Evolutionary conservation across 805 yeast species (phyloP), one percentile per base, ranked within the genome.

Genomic region (Kockiozyma suomiensis): DNA sequence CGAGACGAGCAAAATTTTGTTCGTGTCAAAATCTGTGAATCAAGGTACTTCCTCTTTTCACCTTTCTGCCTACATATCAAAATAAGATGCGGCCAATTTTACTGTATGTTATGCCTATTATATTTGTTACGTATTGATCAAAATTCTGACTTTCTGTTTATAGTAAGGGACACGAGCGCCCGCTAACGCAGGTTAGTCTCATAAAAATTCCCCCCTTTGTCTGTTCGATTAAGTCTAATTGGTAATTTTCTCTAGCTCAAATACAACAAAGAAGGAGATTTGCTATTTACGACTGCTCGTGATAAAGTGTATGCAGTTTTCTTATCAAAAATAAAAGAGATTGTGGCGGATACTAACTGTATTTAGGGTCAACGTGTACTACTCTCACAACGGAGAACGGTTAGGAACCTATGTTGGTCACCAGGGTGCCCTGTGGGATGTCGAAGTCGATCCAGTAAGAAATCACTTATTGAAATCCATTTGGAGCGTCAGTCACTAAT

Each of bases 231-330:
- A 12, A 19, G 15, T 33, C 51, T 47, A 32, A 47, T 33, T 32
- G 28, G 35, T 1, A 10, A 15, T 8, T 35, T 10, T 30, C 6
- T 23, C 15, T 21, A 65, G 81, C 92, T 94, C 69, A 93, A 89
- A 74, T 94, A 86, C 79, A 94, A 94, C 82, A 82, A 85, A 64
- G 98, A 96, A 72, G 99, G 99, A 48, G 99, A 94, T 75, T 76
- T 94, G 68, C 82, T 94, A 58, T 87, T 94, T 73, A 86, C 98
- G 10, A 92, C 90, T 42, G 90, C 97, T 66, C 91, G 94, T 76
- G 99, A 94, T 81, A 82, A 82, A 69, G 84, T 85, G 73, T 70
- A 70, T 37, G 73, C 66, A 6, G 2, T 23, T 19, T n/a, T 8
- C 4, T 12, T 30, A 28, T 30, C 33, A 7, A 10, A 30, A 30